These are phyloP conservation scores for Vachellia pachyceras DNA, from an alignment of 306 rosid genomes.

Conservation along the genomic window DNA sequence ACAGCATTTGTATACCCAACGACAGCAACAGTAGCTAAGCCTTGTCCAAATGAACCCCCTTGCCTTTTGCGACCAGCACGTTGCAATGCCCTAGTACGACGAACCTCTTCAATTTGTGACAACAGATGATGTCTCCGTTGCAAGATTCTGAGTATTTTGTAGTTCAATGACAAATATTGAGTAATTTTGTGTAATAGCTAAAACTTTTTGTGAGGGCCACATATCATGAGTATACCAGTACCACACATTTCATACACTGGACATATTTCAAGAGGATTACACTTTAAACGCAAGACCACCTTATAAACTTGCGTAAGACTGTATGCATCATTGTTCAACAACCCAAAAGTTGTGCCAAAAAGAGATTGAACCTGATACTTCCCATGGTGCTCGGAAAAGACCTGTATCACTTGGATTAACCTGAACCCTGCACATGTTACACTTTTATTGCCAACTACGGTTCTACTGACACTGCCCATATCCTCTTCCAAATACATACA, in stretches of 20 bases:
- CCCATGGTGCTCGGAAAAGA: not conserved
- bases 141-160: constrained; percentile 58
- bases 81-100: constrained; percentile 86
- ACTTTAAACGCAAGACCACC: constrained; percentile 8
- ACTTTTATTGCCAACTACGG: constrained; percentile 1
- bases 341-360: not conserved
- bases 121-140: constrained; percentile 64
- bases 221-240: not conserved
- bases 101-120: constrained; percentile 84
- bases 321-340: constrained; percentile 25
- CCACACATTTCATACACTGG: constrained; percentile 27
- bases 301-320: not conserved
- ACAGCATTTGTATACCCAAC: constrained; percentile 99
- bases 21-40: constrained; percentile 78
- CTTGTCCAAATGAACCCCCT: constrained; percentile 73
- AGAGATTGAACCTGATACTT: constrained; percentile 17
- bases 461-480: not conserved
- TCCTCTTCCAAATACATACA: not conserved
- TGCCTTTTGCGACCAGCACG: constrained; percentile 86
- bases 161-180: constrained; percentile 42
- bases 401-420: not conserved
- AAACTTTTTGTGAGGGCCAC: not conserved
- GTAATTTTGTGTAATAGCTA: constrained; percentile 14
- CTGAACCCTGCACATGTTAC: constrained; percentile 5
- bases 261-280: constrained; percentile 13